Conservation (phyloP, 768 basidiomycete genomes). For the Ramaria sp. region DNA sequence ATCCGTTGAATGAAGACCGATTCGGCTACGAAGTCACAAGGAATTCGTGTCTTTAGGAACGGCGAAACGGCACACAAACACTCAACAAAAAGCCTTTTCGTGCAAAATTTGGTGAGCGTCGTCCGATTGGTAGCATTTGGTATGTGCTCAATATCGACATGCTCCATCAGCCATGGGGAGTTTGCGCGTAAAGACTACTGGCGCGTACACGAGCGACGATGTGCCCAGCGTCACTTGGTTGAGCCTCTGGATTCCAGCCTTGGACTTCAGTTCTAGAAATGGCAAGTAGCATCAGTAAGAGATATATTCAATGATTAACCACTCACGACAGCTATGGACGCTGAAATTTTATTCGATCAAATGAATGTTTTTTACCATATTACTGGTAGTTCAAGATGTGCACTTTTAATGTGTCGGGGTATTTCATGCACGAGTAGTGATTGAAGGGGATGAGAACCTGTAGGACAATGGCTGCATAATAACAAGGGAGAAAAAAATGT, state of each 20-base stretch:
- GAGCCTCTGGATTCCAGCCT: neutral
- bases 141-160: neutral
- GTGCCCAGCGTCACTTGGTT: neutral
- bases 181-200: neutral
- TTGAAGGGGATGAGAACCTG: too few relatives aligned
- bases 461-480: too few relatives aligned
- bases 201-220: neutral
- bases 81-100: neutral
- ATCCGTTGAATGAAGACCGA: neutral
- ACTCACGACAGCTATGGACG: too few relatives aligned
- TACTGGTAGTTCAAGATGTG: too few relatives aligned
- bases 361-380: too few relatives aligned
- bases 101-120: neutral
- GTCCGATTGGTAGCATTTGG: neutral
- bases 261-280: neutral
- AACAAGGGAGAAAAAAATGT: too few relatives aligned
- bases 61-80: conserved; percentile 1
- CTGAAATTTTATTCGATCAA: too few relatives aligned
- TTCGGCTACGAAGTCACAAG: neutral
- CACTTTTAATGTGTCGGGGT: too few relatives aligned
- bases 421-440: too few relatives aligned
- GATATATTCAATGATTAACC: too few relatives aligned
- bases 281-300: neutral
- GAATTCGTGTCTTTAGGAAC: neutral
- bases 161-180: neutral